Percentiles rank a stretch among this genome's conserved stretches.
Evolutionary conservation across 23 red algal species (phyloP).

Genomic region (Gracilaria domingensis): DNA sequence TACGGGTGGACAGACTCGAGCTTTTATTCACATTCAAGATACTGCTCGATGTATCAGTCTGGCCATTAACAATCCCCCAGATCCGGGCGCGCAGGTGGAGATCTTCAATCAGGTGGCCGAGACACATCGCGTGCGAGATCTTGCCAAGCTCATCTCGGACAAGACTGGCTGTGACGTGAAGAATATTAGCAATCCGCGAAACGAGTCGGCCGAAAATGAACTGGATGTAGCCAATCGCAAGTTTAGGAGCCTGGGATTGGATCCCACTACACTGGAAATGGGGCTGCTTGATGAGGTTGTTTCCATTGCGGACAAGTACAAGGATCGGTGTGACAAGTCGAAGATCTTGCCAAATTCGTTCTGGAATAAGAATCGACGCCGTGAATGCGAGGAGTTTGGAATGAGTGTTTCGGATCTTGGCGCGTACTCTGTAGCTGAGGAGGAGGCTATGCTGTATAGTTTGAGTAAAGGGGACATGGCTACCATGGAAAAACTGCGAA

Average conservation of each 20-base stretch:
- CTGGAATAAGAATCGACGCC: slow-evolving; percentile 89
- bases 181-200: slow-evolving; percentile 91
- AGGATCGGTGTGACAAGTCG: slow-evolving; percentile 75
- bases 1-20: slow-evolving; percentile 98
- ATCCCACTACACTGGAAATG: slow-evolving; percentile 83
- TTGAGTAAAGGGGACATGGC: slow-evolving; percentile 73
- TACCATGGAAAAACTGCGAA: slow-evolving; percentile 68
- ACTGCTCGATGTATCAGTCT: slow-evolving; percentile 94
- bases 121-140: slow-evolving; percentile 95
- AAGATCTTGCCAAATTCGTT: slow-evolving; percentile 97
- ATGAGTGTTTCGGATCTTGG: slow-evolving; percentile 44
- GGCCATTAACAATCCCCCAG: slow-evolving; percentile 91
- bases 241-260: slow-evolving; percentile 87
- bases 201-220: slow-evolving; percentile 98
- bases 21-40: slow-evolving; percentile 99
- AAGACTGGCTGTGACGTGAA: slow-evolving; percentile 88
- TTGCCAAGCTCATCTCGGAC: slow-evolving; percentile 82
- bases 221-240: slow-evolving; percentile 96
- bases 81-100: slow-evolving; percentile 85
- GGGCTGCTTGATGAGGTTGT: slow-evolving; percentile 97
- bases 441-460: slow-evolving; percentile 67
- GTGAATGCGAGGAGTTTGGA: slow-evolving; percentile 74
- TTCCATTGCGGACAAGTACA: slow-evolving; percentile 89
- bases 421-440: slow-evolving; percentile 55
- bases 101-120: slow-evolving; percentile 99